Base-by-base conservation (phyloP, 2,329 filamentous ascomycete species). In the Alternaria viburni region DNA sequence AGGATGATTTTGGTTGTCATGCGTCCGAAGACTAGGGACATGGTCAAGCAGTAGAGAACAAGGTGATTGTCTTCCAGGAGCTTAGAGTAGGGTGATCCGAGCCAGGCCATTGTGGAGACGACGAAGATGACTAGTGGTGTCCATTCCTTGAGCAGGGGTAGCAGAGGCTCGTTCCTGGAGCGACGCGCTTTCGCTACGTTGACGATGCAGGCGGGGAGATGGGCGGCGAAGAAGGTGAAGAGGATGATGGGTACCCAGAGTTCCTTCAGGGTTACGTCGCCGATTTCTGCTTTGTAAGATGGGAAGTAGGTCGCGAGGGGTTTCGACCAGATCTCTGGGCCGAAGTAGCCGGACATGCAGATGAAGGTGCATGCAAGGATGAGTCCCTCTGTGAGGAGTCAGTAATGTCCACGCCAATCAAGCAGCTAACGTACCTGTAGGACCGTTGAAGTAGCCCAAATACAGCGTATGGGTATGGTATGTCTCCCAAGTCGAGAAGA, bases 1-100 rank as follows among this genome's bases (percentile, higher is more conserved):
- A 99, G 89, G 77, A 99, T 99, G 81, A 98, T 98, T 85, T 98
- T 99, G 43, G 96, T 99, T 0, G 96, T 98, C 90, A 99, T 93
- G 70, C 96, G 91, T 36, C 96, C 96, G 80, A 99, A 98, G 62
- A 97, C 96, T 74, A 98, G 94, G n/a, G 93, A 92, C 86, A 98
- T 91, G 63, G 93, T 97, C 64, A 97, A 82, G 83, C 94, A 97
- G 81, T 97, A 97, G 50, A 98, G 87, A 11, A 96, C 89, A 1
- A 99, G 87, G 75, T 96, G 92, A 82, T 98, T 97, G 64, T 97
- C 89, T 36, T 83, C 82, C 76, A 96, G 87, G 41, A 99, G 82
- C 11, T 88, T 90, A 62, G 94, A 97, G 83, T 97, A 88, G 0
- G 95, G 94, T 15, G 93, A 96, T 78, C 92, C 96, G 4, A 98